These are phyloP conservation scores for Lasiosphaeria hispida DNA, from an alignment of 495 filamentous ascomycete species.

Conservation along the genomic window DNA sequence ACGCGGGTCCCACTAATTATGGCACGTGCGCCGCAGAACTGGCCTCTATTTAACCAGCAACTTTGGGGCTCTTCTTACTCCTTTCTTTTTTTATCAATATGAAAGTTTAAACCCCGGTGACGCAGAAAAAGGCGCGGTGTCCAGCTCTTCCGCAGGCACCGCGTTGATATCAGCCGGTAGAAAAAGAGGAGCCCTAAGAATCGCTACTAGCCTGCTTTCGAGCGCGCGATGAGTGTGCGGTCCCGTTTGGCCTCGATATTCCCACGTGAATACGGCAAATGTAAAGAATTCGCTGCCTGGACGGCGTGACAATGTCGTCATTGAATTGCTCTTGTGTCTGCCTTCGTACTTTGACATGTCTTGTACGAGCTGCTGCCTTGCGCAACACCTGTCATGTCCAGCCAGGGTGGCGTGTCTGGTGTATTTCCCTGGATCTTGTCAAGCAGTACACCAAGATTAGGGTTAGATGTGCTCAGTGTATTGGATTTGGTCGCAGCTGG, in stretches of 20 bases:
- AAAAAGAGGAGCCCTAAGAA: slow-evolving; percentile 49
- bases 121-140: slow-evolving; percentile 46
- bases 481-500: too few relatives aligned
- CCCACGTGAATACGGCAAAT: neutral
- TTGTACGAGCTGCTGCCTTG: too few relatives aligned
- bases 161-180: slow-evolving; percentile 51
- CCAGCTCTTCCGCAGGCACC: slow-evolving; percentile 29
- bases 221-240: slow-evolving; percentile 38
- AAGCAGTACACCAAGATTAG: too few relatives aligned
- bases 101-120: slow-evolving; percentile 48
- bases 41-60: slow-evolving; percentile 3
- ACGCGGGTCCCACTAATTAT: too few relatives aligned
- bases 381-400: too few relatives aligned
- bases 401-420: too few relatives aligned
- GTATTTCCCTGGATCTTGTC: too few relatives aligned
- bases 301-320: too few relatives aligned
- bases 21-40: slow-evolving; percentile 3
- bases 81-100: slow-evolving; percentile 33
- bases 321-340: too few relatives aligned
- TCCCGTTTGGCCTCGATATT: slow-evolving; percentile 54
- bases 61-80: slow-evolving; percentile 6
- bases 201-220: slow-evolving; percentile 40
- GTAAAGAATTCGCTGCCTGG: too few relatives aligned
- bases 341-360: too few relatives aligned
- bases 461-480: too few relatives aligned